These are phyloP conservation scores for Fusarium sublunatum DNA, from an alignment of 2,329 filamentous ascomycete species.

Conservation along the genomic window DNA sequence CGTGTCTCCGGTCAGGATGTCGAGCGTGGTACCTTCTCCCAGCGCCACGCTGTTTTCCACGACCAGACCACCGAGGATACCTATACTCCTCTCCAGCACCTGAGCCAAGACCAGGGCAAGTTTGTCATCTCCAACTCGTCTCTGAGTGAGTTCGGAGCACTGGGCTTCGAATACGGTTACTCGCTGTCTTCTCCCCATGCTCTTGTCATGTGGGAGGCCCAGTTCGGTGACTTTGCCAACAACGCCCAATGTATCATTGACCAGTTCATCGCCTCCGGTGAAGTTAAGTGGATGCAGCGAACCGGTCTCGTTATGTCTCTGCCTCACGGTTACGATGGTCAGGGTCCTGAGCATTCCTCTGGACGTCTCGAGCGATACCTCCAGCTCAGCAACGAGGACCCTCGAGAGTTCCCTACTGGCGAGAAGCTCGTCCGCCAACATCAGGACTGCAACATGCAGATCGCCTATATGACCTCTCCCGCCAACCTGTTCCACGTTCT, in stretches of 20 bases:
- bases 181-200: slow-evolving; percentile 96
- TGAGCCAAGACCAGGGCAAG: slow-evolving; percentile 91
- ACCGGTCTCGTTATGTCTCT: slow-evolving; percentile 96
- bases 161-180: slow-evolving; percentile 99
- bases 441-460: slow-evolving; percentile 99
- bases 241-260: slow-evolving; percentile 99
- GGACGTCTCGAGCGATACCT: slow-evolving; percentile 97
- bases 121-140: slow-evolving; percentile 99
- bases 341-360: slow-evolving; percentile 98
- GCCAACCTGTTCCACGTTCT: slow-evolving; percentile 97
- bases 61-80: slow-evolving; percentile 95
- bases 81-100: slow-evolving; percentile 90
- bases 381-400: slow-evolving; percentile 97
- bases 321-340: slow-evolving; percentile 97
- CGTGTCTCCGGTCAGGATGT: slow-evolving; percentile 98
- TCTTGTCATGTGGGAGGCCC: slow-evolving; percentile 98
- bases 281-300: slow-evolving; percentile 98
- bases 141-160: slow-evolving; percentile 74
- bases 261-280: slow-evolving; percentile 97
- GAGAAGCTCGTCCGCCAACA: slow-evolving; percentile 97
- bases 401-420: slow-evolving; percentile 85
- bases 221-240: slow-evolving; percentile 99
- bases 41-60: slow-evolving; percentile 96
- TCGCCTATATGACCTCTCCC: slow-evolving; percentile 96
- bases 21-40: slow-evolving; percentile 98